Evolutionary conservation across 2,329 filamentous ascomycete genomes (phyloP), one percentile per base, ranked within the genome.

Genomic region (Tolypocladium tundrense): DNA sequence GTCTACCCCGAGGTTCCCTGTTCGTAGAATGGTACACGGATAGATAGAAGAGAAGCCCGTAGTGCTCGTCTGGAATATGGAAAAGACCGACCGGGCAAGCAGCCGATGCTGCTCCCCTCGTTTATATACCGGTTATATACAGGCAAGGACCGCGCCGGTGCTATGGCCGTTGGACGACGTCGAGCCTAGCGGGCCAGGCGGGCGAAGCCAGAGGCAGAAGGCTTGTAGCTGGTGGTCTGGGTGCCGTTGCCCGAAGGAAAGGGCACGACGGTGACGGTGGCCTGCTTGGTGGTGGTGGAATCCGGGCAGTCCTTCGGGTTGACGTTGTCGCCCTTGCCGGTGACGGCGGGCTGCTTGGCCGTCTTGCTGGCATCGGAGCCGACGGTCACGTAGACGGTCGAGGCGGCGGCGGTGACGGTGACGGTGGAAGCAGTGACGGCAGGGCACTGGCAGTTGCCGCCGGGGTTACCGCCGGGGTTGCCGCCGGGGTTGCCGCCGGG

Each of bases 211-310:
- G 73, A 70, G 59, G 73, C 70, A 45, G 61, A 60, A 42, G 70
- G 67, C 41, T 63, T 66, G 55, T 71, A 71, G 60, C 66, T 60
- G 53, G 70, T 62, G 58, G 70, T 61, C 58, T 60, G 60, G 54
- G 73, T 73, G 59, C 68, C 69, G 70, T 74, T 74, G 61, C 67
- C 67, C 55, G 66, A 68, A 54, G 76, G 76, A 70, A 71, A 76
- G 62, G 76, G 76, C 60, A 75, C 66, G 59, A 73, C 69, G 56
- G 72, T 73, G 60, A 72, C 69, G 41, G 68, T 70, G 42, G 66
- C 62, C 62, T 67, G 62, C 42, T 65, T 59, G 59, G 68, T 65
- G 62, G 66, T 66, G 59, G 61, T 61, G 43, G 64, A 58, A 41
- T 60, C 62, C 31, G 63, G 58, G 61, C 62, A 65, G 57, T 60